phyloP scores from a whole-genome alignment of 2,329 filamentous ascomycete species.

The Stachybotrys chartarum region DNA sequence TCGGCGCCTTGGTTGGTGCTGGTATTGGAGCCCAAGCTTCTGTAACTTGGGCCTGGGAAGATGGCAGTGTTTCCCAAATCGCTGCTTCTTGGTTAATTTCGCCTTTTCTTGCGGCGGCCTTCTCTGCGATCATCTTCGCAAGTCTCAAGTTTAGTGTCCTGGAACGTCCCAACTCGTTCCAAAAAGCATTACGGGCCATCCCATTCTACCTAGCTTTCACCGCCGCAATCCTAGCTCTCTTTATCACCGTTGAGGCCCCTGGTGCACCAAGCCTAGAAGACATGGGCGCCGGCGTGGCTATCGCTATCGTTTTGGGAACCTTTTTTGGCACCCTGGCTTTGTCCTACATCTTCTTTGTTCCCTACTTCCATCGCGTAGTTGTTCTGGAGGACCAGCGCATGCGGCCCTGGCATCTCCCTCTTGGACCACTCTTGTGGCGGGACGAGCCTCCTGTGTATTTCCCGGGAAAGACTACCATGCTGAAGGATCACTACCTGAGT shows the following conservation, averaged over 20 bases:
- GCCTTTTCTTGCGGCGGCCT: conserved; percentile 9
- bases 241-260: conserved; percentile 12
- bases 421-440: conserved; percentile 27
- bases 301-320: conserved; percentile 54
- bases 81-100: conserved; percentile 13
- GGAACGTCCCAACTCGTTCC: conserved; percentile 9
- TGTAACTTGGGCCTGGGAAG: conserved; percentile 12
- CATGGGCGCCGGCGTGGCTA: conserved; percentile 45
- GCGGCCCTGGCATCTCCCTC: conserved; percentile 21
- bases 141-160: conserved; percentile 7
- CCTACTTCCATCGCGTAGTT: conserved; percentile 25
- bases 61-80: conserved; percentile 12
- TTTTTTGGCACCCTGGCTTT: conserved; percentile 21
- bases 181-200: conserved; percentile 9
- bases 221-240: conserved; percentile 11
- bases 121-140: conserved; percentile 9
- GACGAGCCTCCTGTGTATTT: conserved; percentile 13
- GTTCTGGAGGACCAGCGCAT: conserved; percentile 23
- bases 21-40: conserved; percentile 41
- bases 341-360: conserved; percentile 25
- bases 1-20: conserved; percentile 62
- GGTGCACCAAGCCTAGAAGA: conserved; percentile 19
- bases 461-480: conserved; percentile 14
- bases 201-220: conserved; percentile 18
- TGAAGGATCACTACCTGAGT: conserved; percentile 18